phyloP scores from a whole-genome alignment of 495 filamentous ascomycete species.

The Baudoinia panamericana region DNA sequence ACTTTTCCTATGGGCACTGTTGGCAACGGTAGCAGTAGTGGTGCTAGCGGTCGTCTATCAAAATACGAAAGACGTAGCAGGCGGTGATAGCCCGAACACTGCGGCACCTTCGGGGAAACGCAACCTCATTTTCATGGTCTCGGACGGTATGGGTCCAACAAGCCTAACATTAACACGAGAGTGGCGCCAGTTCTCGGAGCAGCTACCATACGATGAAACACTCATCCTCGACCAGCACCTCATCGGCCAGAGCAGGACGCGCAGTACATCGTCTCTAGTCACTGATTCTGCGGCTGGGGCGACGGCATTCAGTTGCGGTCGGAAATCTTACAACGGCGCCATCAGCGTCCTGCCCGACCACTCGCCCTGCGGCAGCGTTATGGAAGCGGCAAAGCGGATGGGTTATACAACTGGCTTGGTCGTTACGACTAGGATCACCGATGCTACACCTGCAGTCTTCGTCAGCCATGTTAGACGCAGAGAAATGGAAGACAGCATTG shows the following conservation, averaged over 20 bases:
- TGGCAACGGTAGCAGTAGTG: conserved; percentile 71
- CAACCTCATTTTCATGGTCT: conserved; percentile 97
- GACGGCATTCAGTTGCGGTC: conserved; percentile 83
- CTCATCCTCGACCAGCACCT: conserved; percentile 73
- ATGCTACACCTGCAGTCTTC: conserved; percentile 96
- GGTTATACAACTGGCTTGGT: conserved; percentile 91
- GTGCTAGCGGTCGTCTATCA: conserved; percentile 63
- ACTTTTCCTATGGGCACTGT: conserved; percentile 71
- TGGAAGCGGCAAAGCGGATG: conserved; percentile 83
- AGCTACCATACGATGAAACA: conserved; percentile 53
- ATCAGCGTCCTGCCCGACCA: conserved; percentile 79
- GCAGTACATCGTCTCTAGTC: conserved; percentile 66
- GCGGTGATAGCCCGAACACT: conserved; percentile 21
- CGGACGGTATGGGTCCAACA: conserved; percentile 93
- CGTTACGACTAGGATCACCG: conserved; percentile 88
- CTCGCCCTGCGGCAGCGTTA: conserved; percentile 79
- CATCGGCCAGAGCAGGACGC: conserved; percentile 77
- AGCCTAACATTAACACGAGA: conserved; percentile 72
- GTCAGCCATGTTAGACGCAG: conserved; percentile 74
- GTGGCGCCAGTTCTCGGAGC: conserved; percentile 53
- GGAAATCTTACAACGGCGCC: conserved; percentile 91
- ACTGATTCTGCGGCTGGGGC: conserved; percentile 94
- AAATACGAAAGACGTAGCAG: conserved; percentile 15
- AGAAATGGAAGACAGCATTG: conserved; percentile 74
- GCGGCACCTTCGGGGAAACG: conserved; percentile 58